Percentiles rank a stretch among this genome's conserved stretches.
Evolutionary conservation across 1,284 basidiomycete genomes (phyloP).

Genomic region (Pterulicium gracile): DNA sequence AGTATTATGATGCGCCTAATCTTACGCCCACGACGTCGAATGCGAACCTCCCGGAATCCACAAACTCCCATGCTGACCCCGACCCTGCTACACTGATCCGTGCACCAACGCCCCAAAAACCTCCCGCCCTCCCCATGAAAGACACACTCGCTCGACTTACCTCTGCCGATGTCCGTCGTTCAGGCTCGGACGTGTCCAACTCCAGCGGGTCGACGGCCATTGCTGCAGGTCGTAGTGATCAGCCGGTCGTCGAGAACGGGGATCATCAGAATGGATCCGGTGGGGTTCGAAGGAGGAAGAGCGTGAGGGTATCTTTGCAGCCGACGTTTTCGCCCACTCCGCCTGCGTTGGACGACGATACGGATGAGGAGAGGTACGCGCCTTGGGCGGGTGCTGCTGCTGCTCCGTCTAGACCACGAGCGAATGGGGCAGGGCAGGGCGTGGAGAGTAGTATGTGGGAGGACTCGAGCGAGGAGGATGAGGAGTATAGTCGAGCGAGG

Average conservation of each 20-base stretch:
- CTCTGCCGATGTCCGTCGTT: neutral
- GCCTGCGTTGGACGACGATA: slow-evolving; percentile 42
- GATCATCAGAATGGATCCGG: neutral
- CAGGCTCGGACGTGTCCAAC: neutral
- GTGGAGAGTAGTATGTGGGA: slow-evolving; percentile 45
- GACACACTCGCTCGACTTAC: neutral
- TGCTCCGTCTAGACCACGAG: slow-evolving; percentile 11
- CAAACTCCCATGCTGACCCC: no score
- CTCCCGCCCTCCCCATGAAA: neutral
- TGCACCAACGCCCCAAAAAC: neutral
- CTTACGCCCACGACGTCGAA: no score
- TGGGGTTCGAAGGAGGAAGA: slow-evolving; percentile 32
- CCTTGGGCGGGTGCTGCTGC: slow-evolving; percentile 12
- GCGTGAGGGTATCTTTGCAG: slow-evolving; percentile 60
- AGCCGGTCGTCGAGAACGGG: no score
- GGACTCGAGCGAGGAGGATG: slow-evolving; percentile 66
- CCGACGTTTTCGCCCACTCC: slow-evolving; percentile 65
- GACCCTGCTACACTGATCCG: neutral
- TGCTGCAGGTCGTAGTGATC: no score
- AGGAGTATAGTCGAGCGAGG: slow-evolving; percentile 49
- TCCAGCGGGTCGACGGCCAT: neutral
- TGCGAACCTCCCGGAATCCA: no score
- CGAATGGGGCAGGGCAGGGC: slow-evolving; percentile 13
- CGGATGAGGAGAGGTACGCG: slow-evolving; percentile 17
- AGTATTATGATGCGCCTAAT: no score